Evolutionary conservation across 176 grass and related monocot genomes (phyloP).

Genomic region (Musa itinerans): DNA sequence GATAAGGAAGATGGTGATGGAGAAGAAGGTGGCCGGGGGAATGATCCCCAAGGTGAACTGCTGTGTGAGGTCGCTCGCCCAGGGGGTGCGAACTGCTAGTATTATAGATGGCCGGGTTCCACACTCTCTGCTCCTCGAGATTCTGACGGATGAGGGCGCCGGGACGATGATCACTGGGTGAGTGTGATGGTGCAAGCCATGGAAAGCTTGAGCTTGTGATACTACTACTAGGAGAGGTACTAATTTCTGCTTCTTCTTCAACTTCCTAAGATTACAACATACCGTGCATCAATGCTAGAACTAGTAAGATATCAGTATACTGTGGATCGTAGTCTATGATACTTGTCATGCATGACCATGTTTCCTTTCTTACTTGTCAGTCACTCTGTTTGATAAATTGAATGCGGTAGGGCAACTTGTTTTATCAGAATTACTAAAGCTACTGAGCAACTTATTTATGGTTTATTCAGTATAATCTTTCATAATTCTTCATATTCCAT

Average conservation of each 20-base stretch:
- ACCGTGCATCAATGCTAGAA: no score
- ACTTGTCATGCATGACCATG: no score
- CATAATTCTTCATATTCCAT: no score
- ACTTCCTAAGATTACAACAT: neutral
- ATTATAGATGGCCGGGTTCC: constrained; percentile 77
- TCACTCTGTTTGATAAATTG: no score
- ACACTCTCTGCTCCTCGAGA: constrained; percentile 77
- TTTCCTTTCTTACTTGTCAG: no score
- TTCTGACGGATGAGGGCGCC: constrained; percentile 73
- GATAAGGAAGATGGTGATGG: constrained; percentile 48
- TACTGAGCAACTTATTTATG: no score
- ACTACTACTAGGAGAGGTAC: neutral
- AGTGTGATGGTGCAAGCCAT: neutral
- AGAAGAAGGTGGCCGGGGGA: constrained; percentile 70
- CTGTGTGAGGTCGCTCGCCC: constrained; percentile 52
- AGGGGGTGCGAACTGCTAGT: constrained; percentile 62
- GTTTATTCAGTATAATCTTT: no score
- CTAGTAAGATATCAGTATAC: no score
- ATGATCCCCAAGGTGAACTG: constrained; percentile 91
- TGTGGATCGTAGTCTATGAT: no score
- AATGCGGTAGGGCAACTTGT: no score
- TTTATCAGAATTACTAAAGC: no score
- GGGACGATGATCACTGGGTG: constrained; percentile 77
- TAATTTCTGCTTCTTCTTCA: neutral
- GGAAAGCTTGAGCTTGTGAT: neutral